Base-by-base conservation (phyloP, 305 asterid species). In the Coffea humblotiana region DNA sequence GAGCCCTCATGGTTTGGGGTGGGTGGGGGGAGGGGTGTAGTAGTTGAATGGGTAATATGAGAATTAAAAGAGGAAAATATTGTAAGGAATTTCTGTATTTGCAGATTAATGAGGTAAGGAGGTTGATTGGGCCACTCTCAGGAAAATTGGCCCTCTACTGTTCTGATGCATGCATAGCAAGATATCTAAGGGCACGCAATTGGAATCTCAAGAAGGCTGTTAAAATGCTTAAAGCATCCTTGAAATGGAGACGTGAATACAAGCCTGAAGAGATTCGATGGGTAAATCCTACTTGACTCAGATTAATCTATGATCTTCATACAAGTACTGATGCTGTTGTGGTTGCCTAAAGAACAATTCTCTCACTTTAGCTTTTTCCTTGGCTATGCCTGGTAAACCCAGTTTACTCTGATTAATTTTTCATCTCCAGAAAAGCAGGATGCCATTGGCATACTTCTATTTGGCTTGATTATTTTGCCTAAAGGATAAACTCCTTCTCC, bases 191-290 rank as follows among this genome's bases (percentile, higher is more conserved):
- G 83, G 99, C 99, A 23, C 85, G 94, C 74, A 92, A 84, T 81
- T 91, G 98, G 98, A 89, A 92, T 79, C 96, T 91, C 35, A 92
- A 92, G 85, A 95, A 92, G 88, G 95, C 99, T 13, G 91, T 88
- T 84, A 95, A 90, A 87, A 95, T 95, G 99, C 91, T 95, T 69
- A 92, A 92, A 83, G 90, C 88, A 16, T 88, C 92, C 71, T 88
- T 95, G 3, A 90, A 93, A 81, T 95, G 99, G 99, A 89, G 99
- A 80, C 72, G 47, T 25, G 95, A 89, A 70, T 92, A 74, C 89
- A 95, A 85, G 82, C 98, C 99, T 29, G 97, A 95, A 37, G 94
- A 89, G 37, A 92, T 92, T 67, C 86, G 90, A 79, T 95, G 98
- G 99, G 99, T 95, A 89, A 84, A 52, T 61, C 54, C 65, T 78